Base-by-base conservation (phyloP, 139 green algal genomes). In the Trebouxia sp. region DNA sequence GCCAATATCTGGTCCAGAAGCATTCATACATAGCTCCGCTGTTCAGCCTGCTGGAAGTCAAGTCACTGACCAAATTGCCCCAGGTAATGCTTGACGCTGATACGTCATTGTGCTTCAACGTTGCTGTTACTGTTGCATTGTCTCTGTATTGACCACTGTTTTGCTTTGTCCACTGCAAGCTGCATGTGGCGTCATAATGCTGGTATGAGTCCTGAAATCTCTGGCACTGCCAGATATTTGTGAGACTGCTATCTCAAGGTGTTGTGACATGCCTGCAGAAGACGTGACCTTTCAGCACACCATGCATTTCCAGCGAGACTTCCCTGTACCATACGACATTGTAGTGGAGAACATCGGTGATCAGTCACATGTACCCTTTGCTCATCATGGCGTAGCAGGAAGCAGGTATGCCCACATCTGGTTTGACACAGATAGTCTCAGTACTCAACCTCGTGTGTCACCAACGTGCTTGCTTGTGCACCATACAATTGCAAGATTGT, bases 281-380 rank as follows among this genome's bases (percentile, higher is more conserved):
- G 62, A 72, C 43, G 35, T 72, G 12, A 72, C 62, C 15, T 35
- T 37, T 14, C 32, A 65, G 26, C 43, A 79, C 15, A 79, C 74
- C 2, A 79, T 45, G 42, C 48, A 79, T 45, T 72, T 72, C 11
- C 62, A 72, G 42, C 42, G 81, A 7, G 72, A 81, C 74, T 74
- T 85, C 9, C 74, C 81, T 53, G 43, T 85, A 37, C 55, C 81
- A 43, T 81, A 65, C 37, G 74, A 81, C 32, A 79, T 81, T 35
- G n/a, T 85, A 50, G 42, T 70, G 10, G 81, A 81, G 17, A 81
- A 81, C 20, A 78, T 78, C 20, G 28, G 32, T 41, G 62, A 66
- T 39, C 66, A 79, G 12, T 79, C 75, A 0, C 92, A 95, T 45
- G 91, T 95, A 5, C 86, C 90, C 22, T 93, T 91, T 43, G 81